phyloP scores from a whole-genome alignment of 129 eudicot species.

The Flaveria robusta region DNA sequence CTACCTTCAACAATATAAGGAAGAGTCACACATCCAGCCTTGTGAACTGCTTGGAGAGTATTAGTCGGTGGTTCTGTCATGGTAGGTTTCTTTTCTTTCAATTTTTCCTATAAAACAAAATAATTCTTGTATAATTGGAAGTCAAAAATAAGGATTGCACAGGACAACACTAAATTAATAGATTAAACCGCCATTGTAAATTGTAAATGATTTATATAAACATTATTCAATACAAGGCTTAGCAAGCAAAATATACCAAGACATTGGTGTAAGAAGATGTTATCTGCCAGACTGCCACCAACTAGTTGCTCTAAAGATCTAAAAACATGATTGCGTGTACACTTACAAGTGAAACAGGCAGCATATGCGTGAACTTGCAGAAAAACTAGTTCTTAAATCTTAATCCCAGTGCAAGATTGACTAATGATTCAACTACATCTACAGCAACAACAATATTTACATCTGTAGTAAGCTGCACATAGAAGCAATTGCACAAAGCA shows the following conservation, averaged over 20 bases:
- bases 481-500: too few relatives aligned
- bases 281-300: not conserved
- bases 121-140: slow-evolving; percentile 4
- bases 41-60: slow-evolving; percentile 93
- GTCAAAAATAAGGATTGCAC: not conserved
- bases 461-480: slow-evolving; percentile 87
- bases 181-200: not conserved
- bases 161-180: not conserved
- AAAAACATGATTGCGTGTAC: not conserved
- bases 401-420: slow-evolving; percentile 89
- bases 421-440: slow-evolving; percentile 92
- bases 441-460: slow-evolving; percentile 97
- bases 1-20: slow-evolving; percentile 84
- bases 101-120: slow-evolving; percentile 63
- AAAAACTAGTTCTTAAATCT: slow-evolving; percentile 77
- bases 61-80: slow-evolving; percentile 71
- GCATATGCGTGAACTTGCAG: slow-evolving; percentile 75
- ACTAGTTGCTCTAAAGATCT: not conserved
- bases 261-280: not conserved
- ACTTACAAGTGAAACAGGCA: slow-evolving; percentile 86
- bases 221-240: not conserved
- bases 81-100: slow-evolving; percentile 96
- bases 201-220: not conserved
- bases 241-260: not conserved
- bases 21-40: slow-evolving; percentile 87